Conservation (phyloP, 805 yeast genomes). For the Spathaspora hagerdaliae region DNA sequence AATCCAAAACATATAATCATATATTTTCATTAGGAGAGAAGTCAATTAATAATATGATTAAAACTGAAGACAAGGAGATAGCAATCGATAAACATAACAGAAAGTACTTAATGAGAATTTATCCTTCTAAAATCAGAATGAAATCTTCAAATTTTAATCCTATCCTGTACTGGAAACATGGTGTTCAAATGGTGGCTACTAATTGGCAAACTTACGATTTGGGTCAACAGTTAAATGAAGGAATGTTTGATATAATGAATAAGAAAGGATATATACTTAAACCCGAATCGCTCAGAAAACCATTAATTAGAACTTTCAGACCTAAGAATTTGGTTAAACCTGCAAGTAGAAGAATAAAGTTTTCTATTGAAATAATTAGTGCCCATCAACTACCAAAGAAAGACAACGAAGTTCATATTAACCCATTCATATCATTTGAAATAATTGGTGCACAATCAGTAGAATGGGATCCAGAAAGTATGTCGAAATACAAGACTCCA, state of each 20-base stretch:
- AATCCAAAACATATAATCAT: conserved; percentile 75
- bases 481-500: conserved; percentile 14
- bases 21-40: conserved; percentile 86
- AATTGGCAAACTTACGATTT: conserved; percentile 93
- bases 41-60: conserved; percentile 55
- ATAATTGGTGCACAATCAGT: conserved; percentile 43
- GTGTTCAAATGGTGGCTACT: conserved; percentile 93
- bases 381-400: conserved; percentile 85
- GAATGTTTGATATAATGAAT: conserved; percentile 62
- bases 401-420: conserved; percentile 43
- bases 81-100: conserved; percentile 75
- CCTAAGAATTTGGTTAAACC: conserved; percentile 4
- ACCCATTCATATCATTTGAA: conserved; percentile 63
- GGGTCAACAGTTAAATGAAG: conserved; percentile 85
- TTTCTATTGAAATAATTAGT: conserved; percentile 51
- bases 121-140: conserved; percentile 78
- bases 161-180: conserved; percentile 72
- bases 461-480: conserved; percentile 18
- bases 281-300: conserved; percentile 47
- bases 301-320: conserved; percentile 22
- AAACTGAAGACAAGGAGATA: conserved; percentile 51
- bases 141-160: conserved; percentile 83
- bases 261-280: conserved; percentile 77
- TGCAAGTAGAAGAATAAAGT: conserved; percentile 8
- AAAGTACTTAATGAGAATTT: conserved; percentile 71